Evolutionary conservation across 2,329 filamentous ascomycete species (phyloP), one percentile per base, ranked within the genome.

Genomic region (Diaporthe citriasiana): DNA sequence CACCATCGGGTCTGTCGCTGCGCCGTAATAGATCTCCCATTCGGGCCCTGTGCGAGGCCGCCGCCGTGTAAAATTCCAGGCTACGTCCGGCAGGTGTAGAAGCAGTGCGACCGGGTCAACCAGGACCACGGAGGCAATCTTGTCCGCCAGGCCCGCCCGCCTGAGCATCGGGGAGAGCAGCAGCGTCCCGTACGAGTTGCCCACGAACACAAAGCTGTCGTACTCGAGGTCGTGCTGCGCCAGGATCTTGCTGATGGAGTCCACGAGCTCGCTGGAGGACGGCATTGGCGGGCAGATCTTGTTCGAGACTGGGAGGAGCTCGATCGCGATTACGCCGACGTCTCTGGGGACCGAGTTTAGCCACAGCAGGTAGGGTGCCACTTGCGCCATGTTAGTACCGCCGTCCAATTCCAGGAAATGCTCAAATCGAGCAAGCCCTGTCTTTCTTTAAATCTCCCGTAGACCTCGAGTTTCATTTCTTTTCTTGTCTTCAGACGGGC

Each of bases 11-110:
- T 94, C 93, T 65, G 87, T 91, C 55, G 87, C 89, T 6, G 90
- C 93, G 79, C 93, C 94, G 77, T 93, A 94, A 85, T 89, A 92
- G 17, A 94, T 83, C 79, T 92, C 88, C 84, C 89, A 91, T 81
- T 94, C 91, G 76, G 92, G 93, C 19, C 92, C 91, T 73, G 71
- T 82, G 79, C 77, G 82, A 4, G 89, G 89, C 71, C 76, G 80
- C 35, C 88, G 83, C 75, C 87, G 83, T 13, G 89, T 91, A 79
- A 94, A 94, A 81, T 94, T 94, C 84, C 91, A 93, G 13, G 92
- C 91, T 40, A 94, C 90, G 75, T 92, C 87, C 0, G 92, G 92
- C 50, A 92, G 85, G 80, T 94, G 92, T 50, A 94, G 85, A 69
- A 93, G 83, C 71, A 94, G 87, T 27, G 88, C 89, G 9, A 94